Percentiles rank a stretch among this genome's conserved stretches.
phyloP scores from a whole-genome alignment of 108 stramenopile species.

The Nannochloropsis salina region DNA sequence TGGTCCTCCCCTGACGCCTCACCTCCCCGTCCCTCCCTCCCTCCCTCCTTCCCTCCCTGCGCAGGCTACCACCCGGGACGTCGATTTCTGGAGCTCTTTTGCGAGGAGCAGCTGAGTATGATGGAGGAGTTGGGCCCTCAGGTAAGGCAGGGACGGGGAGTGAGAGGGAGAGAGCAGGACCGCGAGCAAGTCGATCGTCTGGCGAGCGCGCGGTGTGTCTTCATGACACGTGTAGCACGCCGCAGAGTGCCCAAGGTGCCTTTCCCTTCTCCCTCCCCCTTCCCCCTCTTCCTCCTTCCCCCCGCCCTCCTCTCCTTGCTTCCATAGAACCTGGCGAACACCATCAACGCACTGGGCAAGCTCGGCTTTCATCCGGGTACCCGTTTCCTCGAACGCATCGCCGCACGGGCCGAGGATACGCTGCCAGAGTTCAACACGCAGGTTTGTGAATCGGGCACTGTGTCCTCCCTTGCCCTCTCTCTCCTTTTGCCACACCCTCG shows the following conservation, averaged over 20 bases:
- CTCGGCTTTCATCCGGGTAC: background rate
- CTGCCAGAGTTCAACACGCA: background rate
- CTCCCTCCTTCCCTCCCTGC: background rate
- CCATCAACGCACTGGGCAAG: background rate
- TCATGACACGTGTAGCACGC: too few species aligned
- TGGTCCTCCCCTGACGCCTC: background rate
- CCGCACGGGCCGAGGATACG: background rate
- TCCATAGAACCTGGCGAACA: background rate
- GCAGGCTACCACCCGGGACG: background rate
- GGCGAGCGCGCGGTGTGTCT: too few species aligned
- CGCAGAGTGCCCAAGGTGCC: background rate
- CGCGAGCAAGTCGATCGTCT: background rate
- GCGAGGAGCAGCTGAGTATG: background rate
- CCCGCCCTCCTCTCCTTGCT: too few species aligned
- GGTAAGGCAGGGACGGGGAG: background rate
- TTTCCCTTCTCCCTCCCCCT: background rate
- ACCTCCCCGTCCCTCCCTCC: background rate
- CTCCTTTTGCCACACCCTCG: background rate
- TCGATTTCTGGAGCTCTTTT: background rate
- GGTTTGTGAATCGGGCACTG: background rate
- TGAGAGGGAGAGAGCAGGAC: background rate
- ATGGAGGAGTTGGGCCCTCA: background rate
- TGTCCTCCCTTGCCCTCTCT: background rate
- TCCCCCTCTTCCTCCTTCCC: background rate
- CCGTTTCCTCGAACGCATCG: background rate